A percentile compares a stretch with the other conserved stretches of the same genome.
These are phyloP conservation scores for Ophiostoma australiae DNA, from an alignment of 2,329 filamentous ascomycete genomes.

Conservation along the genomic window DNA sequence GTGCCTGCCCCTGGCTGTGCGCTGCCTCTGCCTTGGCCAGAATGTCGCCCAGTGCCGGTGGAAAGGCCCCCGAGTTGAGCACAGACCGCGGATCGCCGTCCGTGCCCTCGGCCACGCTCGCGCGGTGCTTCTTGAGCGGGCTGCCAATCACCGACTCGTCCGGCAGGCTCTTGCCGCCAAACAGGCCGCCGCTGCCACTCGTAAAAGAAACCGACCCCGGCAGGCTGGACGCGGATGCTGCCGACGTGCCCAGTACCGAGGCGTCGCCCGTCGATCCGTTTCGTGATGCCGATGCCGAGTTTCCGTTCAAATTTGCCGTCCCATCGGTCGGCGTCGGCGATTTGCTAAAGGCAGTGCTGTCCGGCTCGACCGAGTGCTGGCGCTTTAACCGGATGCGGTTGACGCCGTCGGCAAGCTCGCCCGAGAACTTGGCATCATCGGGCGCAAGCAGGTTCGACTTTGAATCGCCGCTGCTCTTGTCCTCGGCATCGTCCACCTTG, in stretches of 20 bases:
- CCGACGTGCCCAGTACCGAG: constrained; percentile 10
- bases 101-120: constrained; percentile 51
- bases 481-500: constrained; percentile 42
- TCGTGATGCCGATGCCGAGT: constrained; percentile 19
- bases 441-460: constrained; percentile 53
- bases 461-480: constrained; percentile 39
- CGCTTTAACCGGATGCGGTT: constrained; percentile 82
- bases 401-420: constrained; percentile 74
- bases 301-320: background rate
- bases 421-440: constrained; percentile 67
- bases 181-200: constrained; percentile 30
- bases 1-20: constrained; percentile 27
- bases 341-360: constrained; percentile 36
- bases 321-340: constrained; percentile 26
- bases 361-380: constrained; percentile 68
- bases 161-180: constrained; percentile 41
- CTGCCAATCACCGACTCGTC: constrained; percentile 56
- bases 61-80: constrained; percentile 32
- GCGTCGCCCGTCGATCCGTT: constrained; percentile 36
- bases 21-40: constrained; percentile 38
- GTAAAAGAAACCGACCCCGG: background rate
- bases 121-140: constrained; percentile 70
- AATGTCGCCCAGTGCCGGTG: constrained; percentile 40
- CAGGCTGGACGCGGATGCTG: background rate
- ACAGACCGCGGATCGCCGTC: constrained; percentile 33